phyloP scores from a whole-genome alignment of 441 rosid genomes.

The Croton setiger region DNA sequence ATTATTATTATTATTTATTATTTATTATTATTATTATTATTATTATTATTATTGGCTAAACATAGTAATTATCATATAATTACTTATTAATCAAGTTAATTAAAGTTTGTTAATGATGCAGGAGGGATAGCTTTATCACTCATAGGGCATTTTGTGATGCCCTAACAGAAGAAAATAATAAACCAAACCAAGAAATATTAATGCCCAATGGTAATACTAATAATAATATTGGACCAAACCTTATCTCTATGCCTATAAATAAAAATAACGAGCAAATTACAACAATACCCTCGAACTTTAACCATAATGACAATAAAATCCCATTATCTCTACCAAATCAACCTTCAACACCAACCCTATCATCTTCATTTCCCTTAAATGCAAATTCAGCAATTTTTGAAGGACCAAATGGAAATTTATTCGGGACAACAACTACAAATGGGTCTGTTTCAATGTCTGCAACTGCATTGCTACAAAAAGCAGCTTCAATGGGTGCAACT shows the following conservation, averaged over 20 bases:
- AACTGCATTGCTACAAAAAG: conserved; percentile 55
- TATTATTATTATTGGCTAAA: too few species aligned
- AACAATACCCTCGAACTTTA: conserved; percentile 7
- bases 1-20: too few species aligned
- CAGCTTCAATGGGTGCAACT: conserved; percentile 56
- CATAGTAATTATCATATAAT: too few species aligned
- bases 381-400: conserved; percentile 20
- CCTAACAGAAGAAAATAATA: conserved; percentile 41
- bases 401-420: conserved; percentile 3
- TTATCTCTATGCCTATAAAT: conserved; percentile 24
- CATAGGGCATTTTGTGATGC: conserved; percentile 67
- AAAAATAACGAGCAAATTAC: conserved; percentile 14
- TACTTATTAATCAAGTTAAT: not conserved
- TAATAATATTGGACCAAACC: conserved; percentile 16
- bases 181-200: conserved; percentile 23
- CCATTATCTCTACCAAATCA: conserved; percentile 18
- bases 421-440: not conserved
- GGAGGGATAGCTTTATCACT: conserved; percentile 55
- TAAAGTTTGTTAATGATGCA: conserved; percentile 23
- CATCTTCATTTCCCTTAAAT: conserved; percentile 27
- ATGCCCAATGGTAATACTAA: conserved; percentile 6
- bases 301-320: conserved; percentile 18
- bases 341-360: conserved; percentile 18
- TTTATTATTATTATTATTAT: too few species aligned
- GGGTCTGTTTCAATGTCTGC: conserved; percentile 43